Conservation (phyloP, 2,329 filamentous ascomycete genomes). For the Fusarium liriodendri region DNA sequence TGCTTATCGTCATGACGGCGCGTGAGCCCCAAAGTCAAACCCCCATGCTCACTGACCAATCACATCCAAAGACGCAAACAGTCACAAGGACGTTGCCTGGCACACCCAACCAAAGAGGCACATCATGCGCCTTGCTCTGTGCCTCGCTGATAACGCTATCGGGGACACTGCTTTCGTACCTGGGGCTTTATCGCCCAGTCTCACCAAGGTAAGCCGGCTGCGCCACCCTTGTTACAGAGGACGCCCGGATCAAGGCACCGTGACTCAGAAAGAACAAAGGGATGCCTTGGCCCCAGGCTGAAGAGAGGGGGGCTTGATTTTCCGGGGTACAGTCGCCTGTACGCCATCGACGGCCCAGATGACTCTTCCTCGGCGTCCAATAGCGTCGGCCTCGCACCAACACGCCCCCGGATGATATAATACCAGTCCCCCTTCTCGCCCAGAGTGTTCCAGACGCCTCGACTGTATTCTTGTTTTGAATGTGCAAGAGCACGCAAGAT, state of each 20-base stretch:
- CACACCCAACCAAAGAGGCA: neutral
- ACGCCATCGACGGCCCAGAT: slow-evolving; percentile 39
- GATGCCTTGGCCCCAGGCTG: slow-evolving; percentile 12
- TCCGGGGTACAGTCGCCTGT: slow-evolving; percentile 14
- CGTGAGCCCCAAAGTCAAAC: slow-evolving; percentile 11
- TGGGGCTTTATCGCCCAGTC: slow-evolving; percentile 15
- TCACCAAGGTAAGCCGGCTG: slow-evolving; percentile 8
- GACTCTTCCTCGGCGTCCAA: slow-evolving; percentile 40
- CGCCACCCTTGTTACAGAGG: slow-evolving; percentile 22
- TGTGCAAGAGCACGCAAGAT: slow-evolving; percentile 40
- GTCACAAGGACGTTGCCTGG: slow-evolving; percentile 33
- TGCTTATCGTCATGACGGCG: slow-evolving; percentile 30
- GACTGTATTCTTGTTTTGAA: slow-evolving; percentile 24
- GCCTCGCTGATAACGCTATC: slow-evolving; percentile 32
- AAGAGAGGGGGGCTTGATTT: neutral
- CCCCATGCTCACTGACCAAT: slow-evolving; percentile 19
- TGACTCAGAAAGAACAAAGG: slow-evolving; percentile 25
- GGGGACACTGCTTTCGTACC: neutral
- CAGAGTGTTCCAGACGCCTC: slow-evolving; percentile 39
- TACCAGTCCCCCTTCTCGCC: slow-evolving; percentile 21
- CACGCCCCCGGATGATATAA: slow-evolving; percentile 39
- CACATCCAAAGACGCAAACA: neutral
- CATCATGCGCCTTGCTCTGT: slow-evolving; percentile 36
- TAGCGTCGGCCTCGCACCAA: slow-evolving; percentile 29
- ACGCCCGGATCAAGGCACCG: slow-evolving; percentile 30